Evolutionary conservation across 768 basidiomycete species (phyloP).

Genomic region (Pleurotus citrinopileatus): DNA sequence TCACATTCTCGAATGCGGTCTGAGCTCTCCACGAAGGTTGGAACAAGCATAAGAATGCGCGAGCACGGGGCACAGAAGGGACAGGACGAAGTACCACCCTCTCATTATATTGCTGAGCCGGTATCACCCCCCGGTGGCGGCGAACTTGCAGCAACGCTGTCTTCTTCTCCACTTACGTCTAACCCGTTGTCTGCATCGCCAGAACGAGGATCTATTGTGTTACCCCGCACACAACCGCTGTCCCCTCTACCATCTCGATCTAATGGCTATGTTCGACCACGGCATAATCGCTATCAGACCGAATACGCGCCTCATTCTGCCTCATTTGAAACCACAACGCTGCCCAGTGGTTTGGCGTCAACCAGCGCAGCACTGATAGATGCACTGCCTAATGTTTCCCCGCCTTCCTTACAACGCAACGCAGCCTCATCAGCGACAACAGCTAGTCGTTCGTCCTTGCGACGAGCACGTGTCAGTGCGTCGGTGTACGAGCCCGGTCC

Average conservation of each 20-base stretch:
- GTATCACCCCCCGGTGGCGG: neutral
- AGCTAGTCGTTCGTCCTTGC: slow-evolving; percentile 37
- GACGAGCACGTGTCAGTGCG: slow-evolving; percentile 54
- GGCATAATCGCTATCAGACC: slow-evolving; percentile 50
- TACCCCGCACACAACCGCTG: neutral
- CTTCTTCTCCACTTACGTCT: neutral
- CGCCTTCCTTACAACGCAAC: slow-evolving; percentile 15
- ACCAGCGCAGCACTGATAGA: slow-evolving; percentile 12
- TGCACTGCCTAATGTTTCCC: slow-evolving; percentile 15
- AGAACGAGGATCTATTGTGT: neutral
- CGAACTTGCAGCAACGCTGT: neutral
- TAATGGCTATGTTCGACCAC: slow-evolving; percentile 21
- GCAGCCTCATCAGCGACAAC: slow-evolving; percentile 27
- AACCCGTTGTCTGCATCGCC: slow-evolving; percentile 3
- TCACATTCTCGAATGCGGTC: slow-evolving; percentile 32
- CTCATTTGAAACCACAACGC: slow-evolving; percentile 13
- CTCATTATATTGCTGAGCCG: neutral
- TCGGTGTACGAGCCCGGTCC: slow-evolving; percentile 60
- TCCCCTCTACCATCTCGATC: neutral
- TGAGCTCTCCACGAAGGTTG: slow-evolving; percentile 20
- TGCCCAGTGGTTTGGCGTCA: slow-evolving; percentile 15
- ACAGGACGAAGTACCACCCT: neutral
- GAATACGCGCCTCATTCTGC: slow-evolving; percentile 34
- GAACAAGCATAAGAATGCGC: slow-evolving; percentile 16
- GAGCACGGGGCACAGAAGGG: slow-evolving; percentile 19